Evolutionary conservation across 2,329 filamentous ascomycete genomes (phyloP), one percentile per base, ranked within the genome.

Genomic region (Colletotrichum siamense): DNA sequence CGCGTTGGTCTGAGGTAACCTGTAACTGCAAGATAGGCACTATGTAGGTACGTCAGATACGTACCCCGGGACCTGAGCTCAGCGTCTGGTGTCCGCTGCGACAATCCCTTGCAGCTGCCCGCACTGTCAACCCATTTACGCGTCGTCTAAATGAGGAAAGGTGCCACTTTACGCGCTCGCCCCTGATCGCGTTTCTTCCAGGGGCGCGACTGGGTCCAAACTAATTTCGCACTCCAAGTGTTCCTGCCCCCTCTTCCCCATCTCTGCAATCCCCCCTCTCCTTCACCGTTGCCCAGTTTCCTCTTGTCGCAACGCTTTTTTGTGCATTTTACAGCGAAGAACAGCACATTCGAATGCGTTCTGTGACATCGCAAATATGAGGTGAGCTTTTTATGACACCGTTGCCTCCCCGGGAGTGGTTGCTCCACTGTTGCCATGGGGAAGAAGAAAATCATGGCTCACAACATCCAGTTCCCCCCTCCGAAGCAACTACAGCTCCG

Each of bases 401-500:
- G n/a, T 32, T 18, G 30, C 34, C 24, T 39, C 10, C 10, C 36
- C 18, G 5, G n/a, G 24, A 26, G 18, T 28, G 16, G 16, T 66
- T 24, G 32, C 30, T 73, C 69, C 64, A 59, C 57, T 32, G 13
- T 64, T 24, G 49, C 24, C 30, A 32, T 8, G 34, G 28, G 28
- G 36, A 66, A 28, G 49, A 76, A 62, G 69, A 65, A 64, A 16
- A 64, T 66, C 13, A 39, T n/a, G 66, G 68, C 77, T 79, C 65
- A 79, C 44, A 65, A 52, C n/a, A 61, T 65, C 28, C 82, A 98
- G 95, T 89, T 98, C 95, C 84, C 96, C 96, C 83, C 90, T 98
- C 77, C 93, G 94, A 85, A 90, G 93, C 80, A 95, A 93, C 86
- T 94, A 95, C 89, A 92, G 94, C 77, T 96, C 96, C 79, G 95